phyloP scores from a whole-genome alignment of 1,284 basidiomycete species.

The Cystobasidium sp. region DNA sequence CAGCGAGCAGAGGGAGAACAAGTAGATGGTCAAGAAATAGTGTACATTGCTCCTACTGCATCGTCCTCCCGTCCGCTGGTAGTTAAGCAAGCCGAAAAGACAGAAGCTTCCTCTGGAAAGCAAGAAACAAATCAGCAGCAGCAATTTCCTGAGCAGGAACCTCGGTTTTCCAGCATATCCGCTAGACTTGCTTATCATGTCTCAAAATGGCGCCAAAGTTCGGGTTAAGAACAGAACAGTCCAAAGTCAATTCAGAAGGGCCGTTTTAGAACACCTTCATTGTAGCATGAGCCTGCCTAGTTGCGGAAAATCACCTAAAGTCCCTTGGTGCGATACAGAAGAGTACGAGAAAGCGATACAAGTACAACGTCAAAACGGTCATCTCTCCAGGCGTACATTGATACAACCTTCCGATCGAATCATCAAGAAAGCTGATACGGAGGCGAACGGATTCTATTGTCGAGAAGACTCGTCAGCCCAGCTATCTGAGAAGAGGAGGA shows the following conservation, averaged over 20 bases:
- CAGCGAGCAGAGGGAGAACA: constrained; percentile 23
- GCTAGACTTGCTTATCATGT: constrained; percentile 24
- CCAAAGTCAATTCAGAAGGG: too few species aligned
- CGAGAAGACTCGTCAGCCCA: background rate
- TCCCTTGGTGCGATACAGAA: too few species aligned
- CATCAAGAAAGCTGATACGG: constrained; percentile 27
- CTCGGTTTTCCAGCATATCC: constrained; percentile 17
- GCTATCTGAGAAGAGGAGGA: background rate
- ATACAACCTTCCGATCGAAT: background rate
- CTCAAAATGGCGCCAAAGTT: constrained; percentile 5
- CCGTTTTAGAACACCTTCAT: too few species aligned
- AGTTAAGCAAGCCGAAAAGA: background rate
- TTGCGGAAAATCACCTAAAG: too few species aligned
- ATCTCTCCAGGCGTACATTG: background rate
- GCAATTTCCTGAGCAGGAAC: background rate
- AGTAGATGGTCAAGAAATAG: constrained; percentile 9
- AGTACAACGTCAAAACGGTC: background rate
- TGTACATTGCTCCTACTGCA: background rate
- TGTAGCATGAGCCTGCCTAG: too few species aligned
- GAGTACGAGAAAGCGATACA: background rate
- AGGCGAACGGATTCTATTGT: constrained; percentile 15
- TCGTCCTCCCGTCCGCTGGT: background rate
- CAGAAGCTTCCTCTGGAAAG: background rate
- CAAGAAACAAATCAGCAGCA: background rate
- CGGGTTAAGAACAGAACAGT: background rate